phyloP scores from a whole-genome alignment of 2,329 filamentous ascomycete species.

The Penicillium sp. region DNA sequence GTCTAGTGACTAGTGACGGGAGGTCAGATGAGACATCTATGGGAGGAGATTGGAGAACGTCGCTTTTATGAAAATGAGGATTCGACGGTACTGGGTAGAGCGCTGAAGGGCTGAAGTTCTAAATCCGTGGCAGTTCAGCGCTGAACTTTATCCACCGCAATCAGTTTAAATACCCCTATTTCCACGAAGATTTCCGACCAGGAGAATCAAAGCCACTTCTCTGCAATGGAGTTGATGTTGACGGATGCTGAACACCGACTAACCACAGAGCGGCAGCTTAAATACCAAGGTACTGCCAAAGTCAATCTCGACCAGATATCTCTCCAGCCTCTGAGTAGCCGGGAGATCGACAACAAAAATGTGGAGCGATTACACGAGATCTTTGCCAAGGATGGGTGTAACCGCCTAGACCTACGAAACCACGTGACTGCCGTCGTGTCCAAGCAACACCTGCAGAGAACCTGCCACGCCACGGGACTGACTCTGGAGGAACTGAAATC shows the following conservation, averaged over 20 bases:
- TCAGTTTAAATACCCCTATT: constrained; percentile 9
- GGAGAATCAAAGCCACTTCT: constrained; percentile 4
- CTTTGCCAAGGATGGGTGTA: constrained; percentile 11
- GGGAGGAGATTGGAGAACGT: constrained; percentile 8
- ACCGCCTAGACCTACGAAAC: constrained; percentile 6
- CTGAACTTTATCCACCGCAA: constrained; percentile 9
- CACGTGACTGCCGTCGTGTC: constrained; percentile 9
- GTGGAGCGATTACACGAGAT: constrained; percentile 10
- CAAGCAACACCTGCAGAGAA: constrained; percentile 5
- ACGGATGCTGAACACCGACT: constrained; percentile 9
- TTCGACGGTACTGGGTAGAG: constrained; percentile 5
- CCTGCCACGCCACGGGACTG: constrained; percentile 7
- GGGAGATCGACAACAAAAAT: constrained; percentile 9
- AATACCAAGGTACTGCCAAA: constrained; percentile 20
- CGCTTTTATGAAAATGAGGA: constrained; percentile 6
- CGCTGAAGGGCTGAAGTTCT: constrained; percentile 6
- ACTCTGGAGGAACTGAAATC: constrained; percentile 6
- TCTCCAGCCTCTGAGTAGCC: constrained; percentile 6
- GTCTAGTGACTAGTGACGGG: constrained; percentile 9
- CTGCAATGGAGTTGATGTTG: constrained; percentile 7
- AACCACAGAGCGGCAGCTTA: constrained; percentile 14
- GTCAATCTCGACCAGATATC: constrained; percentile 15
- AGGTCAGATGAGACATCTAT: constrained; percentile 8
- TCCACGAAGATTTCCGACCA: constrained; percentile 8
- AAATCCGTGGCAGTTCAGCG: constrained; percentile 8